phyloP scores from a whole-genome alignment of 2,329 filamentous ascomycete species.

The Aspergillus pseudoglaucus region DNA sequence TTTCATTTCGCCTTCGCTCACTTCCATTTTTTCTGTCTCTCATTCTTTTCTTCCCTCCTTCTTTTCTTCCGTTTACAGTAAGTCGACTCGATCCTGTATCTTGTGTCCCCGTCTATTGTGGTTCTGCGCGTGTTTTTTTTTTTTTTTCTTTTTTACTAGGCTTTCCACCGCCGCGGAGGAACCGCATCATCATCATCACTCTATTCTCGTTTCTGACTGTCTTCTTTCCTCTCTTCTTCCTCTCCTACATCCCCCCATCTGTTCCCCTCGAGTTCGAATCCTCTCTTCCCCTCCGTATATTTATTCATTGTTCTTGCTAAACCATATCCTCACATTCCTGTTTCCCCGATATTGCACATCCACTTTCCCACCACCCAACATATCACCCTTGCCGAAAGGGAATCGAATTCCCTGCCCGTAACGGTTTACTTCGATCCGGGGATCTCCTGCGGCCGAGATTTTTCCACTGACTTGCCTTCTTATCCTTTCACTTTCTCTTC shows the following conservation, averaged over 20 bases:
- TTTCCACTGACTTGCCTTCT: conserved; percentile 1
- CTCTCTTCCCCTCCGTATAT: conserved; percentile 5
- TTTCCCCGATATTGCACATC: neutral
- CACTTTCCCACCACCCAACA: too few species aligned
- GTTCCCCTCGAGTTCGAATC: neutral
- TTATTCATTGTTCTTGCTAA: conserved; percentile 9
- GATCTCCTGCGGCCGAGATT: conserved; percentile 1
- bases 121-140: conserved; percentile 8
- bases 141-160: conserved; percentile 11
- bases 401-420: too few species aligned
- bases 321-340: conserved; percentile 11
- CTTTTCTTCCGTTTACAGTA: too few species aligned
- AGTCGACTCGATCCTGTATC: too few species aligned
- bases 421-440: conserved; percentile 6
- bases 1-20: conserved; percentile 8
- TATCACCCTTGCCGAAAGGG: too few species aligned
- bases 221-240: conserved; percentile 7
- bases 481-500: conserved; percentile 13
- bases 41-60: conserved; percentile 4
- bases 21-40: conserved; percentile 10
- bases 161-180: neutral
- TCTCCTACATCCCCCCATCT: neutral
- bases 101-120: conserved; percentile 1
- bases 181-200: neutral
- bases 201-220: conserved; percentile 7